Percentiles rank a stretch among this genome's conserved stretches.
Conservation (phyloP, 805 yeast species). For the Yamadazyma olivae region DNA sequence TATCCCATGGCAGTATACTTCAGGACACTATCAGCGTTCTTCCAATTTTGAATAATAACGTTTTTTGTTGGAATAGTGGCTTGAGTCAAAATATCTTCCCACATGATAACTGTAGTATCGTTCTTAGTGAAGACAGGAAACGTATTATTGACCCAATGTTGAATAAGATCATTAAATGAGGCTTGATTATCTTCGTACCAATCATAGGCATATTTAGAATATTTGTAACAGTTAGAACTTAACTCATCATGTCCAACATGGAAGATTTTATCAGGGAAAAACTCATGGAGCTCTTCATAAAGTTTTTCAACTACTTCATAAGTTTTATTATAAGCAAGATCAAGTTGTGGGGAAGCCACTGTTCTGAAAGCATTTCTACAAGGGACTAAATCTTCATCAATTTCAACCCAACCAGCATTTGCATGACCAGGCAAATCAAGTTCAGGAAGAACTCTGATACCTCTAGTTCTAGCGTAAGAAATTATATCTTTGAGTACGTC, state of each 20-base stretch:
- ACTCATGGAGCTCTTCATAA: constrained; percentile 26
- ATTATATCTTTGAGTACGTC: constrained; percentile 25
- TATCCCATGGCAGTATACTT: constrained; percentile 30
- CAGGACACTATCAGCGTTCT: constrained; percentile 17
- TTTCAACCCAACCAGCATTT: constrained; percentile 34
- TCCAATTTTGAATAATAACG: constrained; percentile 36
- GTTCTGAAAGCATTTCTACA: constrained; percentile 27
- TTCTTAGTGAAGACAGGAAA: constrained; percentile 27
- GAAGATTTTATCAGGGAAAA: constrained; percentile 35
- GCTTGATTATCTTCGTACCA: constrained; percentile 25
- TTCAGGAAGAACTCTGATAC: constrained; percentile 41
- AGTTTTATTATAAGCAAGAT: constrained; percentile 26
- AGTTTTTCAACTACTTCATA: constrained; percentile 31
- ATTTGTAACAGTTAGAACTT: constrained; percentile 29
- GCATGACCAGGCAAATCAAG: constrained; percentile 43
- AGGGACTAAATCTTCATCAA: constrained; percentile 21
- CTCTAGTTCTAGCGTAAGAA: constrained; percentile 29
- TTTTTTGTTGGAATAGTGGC: constrained; percentile 25
- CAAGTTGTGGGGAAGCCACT: constrained; percentile 34
- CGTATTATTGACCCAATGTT: constrained; percentile 33
- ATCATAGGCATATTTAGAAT: constrained; percentile 18
- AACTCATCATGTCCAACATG: constrained; percentile 44
- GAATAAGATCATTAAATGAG: constrained; percentile 22
- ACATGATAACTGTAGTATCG: constrained; percentile 26
- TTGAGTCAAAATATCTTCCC: constrained; percentile 35